These are phyloP conservation scores for Xylariaceae sp. DNA, from an alignment of 2,329 filamentous ascomycete genomes.

Conservation along the genomic window DNA sequence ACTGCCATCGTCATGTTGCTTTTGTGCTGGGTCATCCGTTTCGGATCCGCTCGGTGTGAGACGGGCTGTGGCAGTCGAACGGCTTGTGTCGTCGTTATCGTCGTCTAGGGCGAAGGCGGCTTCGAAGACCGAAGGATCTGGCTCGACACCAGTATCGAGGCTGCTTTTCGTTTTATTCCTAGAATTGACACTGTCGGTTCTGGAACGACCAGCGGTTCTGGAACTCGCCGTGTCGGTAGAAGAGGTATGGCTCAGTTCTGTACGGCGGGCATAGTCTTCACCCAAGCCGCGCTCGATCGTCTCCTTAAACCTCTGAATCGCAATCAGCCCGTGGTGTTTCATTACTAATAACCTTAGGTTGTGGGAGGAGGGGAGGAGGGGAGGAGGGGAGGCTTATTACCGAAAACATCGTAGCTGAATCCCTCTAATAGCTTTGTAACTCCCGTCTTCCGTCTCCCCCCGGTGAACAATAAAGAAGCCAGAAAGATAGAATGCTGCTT, in stretches of 20 bases:
- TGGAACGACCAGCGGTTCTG: slow-evolving; percentile 21
- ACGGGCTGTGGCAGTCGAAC: slow-evolving; percentile 30
- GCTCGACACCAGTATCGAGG: slow-evolving; percentile 45
- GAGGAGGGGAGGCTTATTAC: slow-evolving; percentile 15
- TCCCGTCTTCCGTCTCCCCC: no score
- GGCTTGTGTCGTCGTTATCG: slow-evolving; percentile 68
- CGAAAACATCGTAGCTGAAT: slow-evolving; percentile 24
- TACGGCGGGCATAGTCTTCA: slow-evolving; percentile 82
- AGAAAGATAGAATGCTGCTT: not conserved
- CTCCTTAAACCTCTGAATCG: slow-evolving; percentile 66
- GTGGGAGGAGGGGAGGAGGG: not conserved
- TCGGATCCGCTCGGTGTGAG: slow-evolving; percentile 4
- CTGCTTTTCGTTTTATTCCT: slow-evolving; percentile 38
- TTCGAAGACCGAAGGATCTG: slow-evolving; percentile 85
- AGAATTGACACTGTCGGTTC: slow-evolving; percentile 32
- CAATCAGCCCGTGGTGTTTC: slow-evolving; percentile 2
- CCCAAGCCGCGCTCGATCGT: slow-evolving; percentile 83
- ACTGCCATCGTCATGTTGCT: slow-evolving; percentile 12
- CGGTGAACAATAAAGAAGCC: not conserved
- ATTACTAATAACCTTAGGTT: no score
- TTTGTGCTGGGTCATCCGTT: slow-evolving; percentile 13
- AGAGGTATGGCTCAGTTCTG: not conserved
- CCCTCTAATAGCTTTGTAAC: not conserved
- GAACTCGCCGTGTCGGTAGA: no score
- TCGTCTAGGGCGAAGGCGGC: slow-evolving; percentile 83